Conservation (phyloP, 106 monocot species). For the Chionographis japonica region DNA sequence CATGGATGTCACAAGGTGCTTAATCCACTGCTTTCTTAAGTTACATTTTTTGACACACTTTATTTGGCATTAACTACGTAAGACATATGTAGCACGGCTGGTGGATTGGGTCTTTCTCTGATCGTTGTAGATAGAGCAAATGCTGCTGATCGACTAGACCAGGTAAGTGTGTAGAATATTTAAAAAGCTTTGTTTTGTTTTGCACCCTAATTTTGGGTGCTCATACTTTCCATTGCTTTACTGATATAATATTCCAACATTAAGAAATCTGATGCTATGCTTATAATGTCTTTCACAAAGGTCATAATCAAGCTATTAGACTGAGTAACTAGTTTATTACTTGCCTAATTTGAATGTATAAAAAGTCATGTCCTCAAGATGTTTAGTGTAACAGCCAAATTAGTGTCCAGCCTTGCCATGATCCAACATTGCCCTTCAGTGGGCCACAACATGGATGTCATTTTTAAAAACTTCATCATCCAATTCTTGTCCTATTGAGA, state of each 20-base stretch:
- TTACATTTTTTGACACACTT: neutral
- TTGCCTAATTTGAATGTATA: too few species aligned
- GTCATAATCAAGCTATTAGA: too few species aligned
- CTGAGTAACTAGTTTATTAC: too few species aligned
- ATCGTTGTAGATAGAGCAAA: constrained; percentile 77
- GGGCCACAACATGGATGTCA: too few species aligned
- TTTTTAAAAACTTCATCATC: too few species aligned
- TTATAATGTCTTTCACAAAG: too few species aligned
- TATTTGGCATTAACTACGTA: neutral
- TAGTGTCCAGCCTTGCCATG: too few species aligned
- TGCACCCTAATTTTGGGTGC: neutral
- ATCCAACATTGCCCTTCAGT: too few species aligned
- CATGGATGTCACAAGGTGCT: constrained; percentile 81
- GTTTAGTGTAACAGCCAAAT: too few species aligned
- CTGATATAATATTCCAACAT: neutral
- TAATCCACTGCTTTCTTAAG: neutral
- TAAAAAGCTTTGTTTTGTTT: neutral
- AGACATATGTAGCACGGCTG: constrained; percentile 64
- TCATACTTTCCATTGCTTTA: neutral
- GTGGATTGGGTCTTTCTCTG: constrained; percentile 75
- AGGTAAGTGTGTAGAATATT: constrained; percentile 29
- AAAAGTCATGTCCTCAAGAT: too few species aligned
- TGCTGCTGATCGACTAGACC: constrained; percentile 57
- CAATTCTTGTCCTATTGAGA: too few species aligned
- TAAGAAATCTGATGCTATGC: too few species aligned